phyloP scores from a whole-genome alignment of 192 early-diverging fungal species.

The Rhizoclosmatium globosum region DNA sequence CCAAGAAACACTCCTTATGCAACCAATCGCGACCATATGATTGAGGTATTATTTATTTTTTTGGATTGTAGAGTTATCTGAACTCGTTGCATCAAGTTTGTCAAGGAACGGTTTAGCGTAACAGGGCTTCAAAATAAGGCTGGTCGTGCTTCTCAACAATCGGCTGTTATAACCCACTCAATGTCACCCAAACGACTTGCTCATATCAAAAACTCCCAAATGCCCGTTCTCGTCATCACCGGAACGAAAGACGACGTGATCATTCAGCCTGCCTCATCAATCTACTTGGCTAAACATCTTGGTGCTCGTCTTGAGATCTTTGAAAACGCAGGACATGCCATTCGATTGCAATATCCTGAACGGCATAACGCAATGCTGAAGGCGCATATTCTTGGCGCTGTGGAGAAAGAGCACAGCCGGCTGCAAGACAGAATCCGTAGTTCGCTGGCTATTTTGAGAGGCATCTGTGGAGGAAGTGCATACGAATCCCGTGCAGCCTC shows the following conservation, averaged over 20 bases:
- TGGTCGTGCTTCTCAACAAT: conserved; percentile 42
- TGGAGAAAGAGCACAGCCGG: conserved; percentile 18
- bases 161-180: conserved; percentile 46
- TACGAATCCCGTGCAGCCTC: conserved; percentile 17
- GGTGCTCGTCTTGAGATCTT: conserved; percentile 44
- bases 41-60: conserved; percentile 29
- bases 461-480: conserved; percentile 1
- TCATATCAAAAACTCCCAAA: conserved; percentile 36
- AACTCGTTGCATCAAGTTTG: not conserved
- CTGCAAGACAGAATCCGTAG: conserved; percentile 15
- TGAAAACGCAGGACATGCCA: conserved; percentile 48
- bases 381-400: conserved; percentile 32
- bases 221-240: conserved; percentile 51
- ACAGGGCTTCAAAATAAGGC: conserved; percentile 42
- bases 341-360: conserved; percentile 40
- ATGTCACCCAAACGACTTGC: conserved; percentile 38
- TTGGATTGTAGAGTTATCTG: not conserved
- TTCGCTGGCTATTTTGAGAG: conserved; percentile 12
- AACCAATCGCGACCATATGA: conserved; percentile 48
- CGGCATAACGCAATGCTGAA: conserved; percentile 36
- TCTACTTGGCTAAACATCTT: conserved; percentile 46
- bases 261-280: conserved; percentile 47
- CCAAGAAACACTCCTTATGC: conserved; percentile 17
- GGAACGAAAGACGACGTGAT: conserved; percentile 51
- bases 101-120: conserved; percentile 22